Base-by-base conservation (phyloP, 345 rosid species). In the Eucalyptus albens region DNA sequence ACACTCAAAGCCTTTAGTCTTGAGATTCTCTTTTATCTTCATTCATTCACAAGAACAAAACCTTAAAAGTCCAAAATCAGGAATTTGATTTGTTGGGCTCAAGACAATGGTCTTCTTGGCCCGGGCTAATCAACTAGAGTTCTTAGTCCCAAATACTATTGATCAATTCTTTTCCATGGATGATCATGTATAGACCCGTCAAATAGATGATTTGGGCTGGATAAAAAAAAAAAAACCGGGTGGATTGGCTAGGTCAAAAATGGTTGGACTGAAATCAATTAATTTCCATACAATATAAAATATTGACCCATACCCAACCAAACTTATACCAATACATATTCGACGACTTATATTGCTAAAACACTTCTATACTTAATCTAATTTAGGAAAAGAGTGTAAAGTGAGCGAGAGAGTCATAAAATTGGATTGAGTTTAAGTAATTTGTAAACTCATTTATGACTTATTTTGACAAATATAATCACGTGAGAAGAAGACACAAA, bases 61-160 rank as follows among this genome's bases (percentile, higher is more conserved):
- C 13, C 82, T 7, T 37, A 19, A 37, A 72, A 72, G 11, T 33
- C 44, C 81, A 69, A 37, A 77, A 77, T 37, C 27, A 37, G 45
- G 83, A 27, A 27, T 77, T 77, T 37, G 45, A 37, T 77, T 77
- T 94, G 95, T 93, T 92, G 95, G 95, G 88, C 56, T 77, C 93
- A 94, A 92, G 95, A 86, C 59, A 92, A 69, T 17, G 44, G 81
- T 69, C 81, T 69, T 33, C 83, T 77, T 40, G 45, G 45, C 47
- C 83, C 15, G 24, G 45, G 83, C 47, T 44, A 44, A 77, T 21
- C 5, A 11, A 21, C 45, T 37, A 33, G 22, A 37, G 4, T 40
- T 21, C 45, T 40, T 21, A 21, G 29, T 24, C 47, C 27, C 27
- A 77, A 21, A 37, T 37, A 11, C 45, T 6, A 14, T 6, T 37